phyloP scores from a whole-genome alignment of 331 rosid genomes.

The Malus hybrid region DNA sequence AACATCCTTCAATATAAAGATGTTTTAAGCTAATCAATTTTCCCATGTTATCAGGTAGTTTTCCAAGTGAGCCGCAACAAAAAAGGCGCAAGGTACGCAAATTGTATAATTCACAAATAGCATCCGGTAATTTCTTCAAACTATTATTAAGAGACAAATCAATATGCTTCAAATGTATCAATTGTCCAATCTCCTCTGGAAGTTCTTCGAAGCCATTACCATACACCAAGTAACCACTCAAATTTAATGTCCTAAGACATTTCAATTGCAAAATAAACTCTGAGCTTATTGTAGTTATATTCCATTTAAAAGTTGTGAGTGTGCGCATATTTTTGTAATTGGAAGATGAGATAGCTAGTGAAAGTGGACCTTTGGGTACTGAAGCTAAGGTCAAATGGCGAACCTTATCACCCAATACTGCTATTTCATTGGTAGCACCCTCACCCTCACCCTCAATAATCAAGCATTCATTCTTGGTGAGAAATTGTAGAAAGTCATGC shows the following conservation, averaged over 20 bases:
- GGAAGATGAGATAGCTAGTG: background rate
- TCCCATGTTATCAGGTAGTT: background rate
- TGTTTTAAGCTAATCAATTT: background rate
- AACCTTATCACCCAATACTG: background rate
- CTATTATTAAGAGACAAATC: background rate
- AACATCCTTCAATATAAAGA: background rate
- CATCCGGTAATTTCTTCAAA: background rate
- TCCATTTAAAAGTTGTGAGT: background rate
- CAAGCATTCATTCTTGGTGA: background rate
- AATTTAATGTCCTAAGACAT: background rate
- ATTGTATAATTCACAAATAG: background rate
- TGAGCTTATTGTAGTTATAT: no score
- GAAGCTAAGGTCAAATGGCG: background rate
- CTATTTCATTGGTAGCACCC: no score
- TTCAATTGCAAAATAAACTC: background rate
- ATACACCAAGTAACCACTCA: background rate
- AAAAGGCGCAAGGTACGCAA: background rate
- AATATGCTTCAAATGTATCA: background rate
- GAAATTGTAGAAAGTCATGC: background rate
- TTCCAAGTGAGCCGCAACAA: accelerated
- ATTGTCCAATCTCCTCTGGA: background rate
- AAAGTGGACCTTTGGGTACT: no score
- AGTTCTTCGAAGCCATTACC: background rate
- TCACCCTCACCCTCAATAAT: background rate
- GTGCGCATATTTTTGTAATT: background rate